Conservation (phyloP, 805 yeast species). For the Lipomyces spencermartinsiae region DNA sequence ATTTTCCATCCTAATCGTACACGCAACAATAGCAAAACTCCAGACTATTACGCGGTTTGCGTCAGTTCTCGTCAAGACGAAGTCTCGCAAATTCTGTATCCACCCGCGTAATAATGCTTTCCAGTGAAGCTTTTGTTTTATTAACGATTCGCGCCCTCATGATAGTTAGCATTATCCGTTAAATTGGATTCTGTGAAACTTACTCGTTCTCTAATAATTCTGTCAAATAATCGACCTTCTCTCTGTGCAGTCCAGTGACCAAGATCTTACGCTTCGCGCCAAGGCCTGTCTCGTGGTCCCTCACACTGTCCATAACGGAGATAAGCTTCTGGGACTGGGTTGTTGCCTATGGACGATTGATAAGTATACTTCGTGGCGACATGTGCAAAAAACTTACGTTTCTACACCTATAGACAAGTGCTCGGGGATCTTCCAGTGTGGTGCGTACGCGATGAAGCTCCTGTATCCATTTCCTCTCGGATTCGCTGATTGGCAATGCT, state of each 20-base stretch:
- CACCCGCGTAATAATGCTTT: conserved; percentile 9
- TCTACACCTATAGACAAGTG: conserved; percentile 14
- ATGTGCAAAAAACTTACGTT: conserved; percentile 11
- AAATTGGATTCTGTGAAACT: not conserved
- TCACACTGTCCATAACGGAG: conserved; percentile 10
- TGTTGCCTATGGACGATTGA: conserved; percentile 10
- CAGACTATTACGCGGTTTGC: not conserved
- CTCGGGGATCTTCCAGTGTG: conserved; percentile 36
- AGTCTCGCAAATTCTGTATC: conserved; percentile 14
- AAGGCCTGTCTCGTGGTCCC: conserved; percentile 7
- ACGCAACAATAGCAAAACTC: not conserved
- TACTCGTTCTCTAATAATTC: conserved; percentile 32
- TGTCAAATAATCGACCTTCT: conserved; percentile 17
- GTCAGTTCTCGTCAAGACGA: not conserved
- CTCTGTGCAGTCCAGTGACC: conserved; percentile 18
- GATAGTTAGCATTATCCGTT: conserved; percentile 7
- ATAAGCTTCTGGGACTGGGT: conserved; percentile 21
- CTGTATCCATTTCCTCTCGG: conserved; percentile 55
- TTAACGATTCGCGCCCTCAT: conserved; percentile 22
- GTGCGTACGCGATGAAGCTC: conserved; percentile 51
- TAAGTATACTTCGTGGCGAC: not conserved
- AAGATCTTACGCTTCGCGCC: not conserved
- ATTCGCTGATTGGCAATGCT: conserved; percentile 48
- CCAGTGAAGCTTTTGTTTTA: conserved; percentile 21
- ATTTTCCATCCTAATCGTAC: not conserved